Evolutionary conservation across 1,284 basidiomycete species (phyloP).

Genomic region (Cerrena zonata): DNA sequence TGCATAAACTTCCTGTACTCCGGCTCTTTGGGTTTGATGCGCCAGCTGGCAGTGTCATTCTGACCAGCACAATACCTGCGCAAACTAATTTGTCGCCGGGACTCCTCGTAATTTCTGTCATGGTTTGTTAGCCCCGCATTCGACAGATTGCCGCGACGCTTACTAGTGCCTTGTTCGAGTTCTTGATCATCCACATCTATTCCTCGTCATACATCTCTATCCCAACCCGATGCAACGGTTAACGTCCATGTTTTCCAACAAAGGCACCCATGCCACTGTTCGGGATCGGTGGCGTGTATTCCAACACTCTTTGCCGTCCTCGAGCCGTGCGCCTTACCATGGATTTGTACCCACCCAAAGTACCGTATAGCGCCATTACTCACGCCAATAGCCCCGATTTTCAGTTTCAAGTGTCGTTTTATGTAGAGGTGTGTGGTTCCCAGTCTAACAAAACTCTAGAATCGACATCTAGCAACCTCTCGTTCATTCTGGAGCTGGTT

Average conservation of each 20-base stretch:
- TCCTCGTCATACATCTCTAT: too few species aligned
- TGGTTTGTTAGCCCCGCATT: too few species aligned
- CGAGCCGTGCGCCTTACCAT: background rate
- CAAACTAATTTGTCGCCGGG: too few species aligned
- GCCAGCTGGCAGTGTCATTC: too few species aligned
- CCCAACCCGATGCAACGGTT: background rate
- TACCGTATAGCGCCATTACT: background rate
- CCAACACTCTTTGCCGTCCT: background rate
- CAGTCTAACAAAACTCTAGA: background rate
- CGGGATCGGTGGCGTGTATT: background rate
- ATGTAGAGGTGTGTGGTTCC: background rate
- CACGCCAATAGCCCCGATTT: background rate
- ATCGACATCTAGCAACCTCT: background rate
- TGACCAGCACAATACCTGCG: too few species aligned
- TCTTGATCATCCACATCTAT: too few species aligned
- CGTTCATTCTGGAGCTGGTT: background rate
- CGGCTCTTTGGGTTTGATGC: background rate
- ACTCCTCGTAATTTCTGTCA: too few species aligned
- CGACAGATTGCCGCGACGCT: background rate
- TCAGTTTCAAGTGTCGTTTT: background rate
- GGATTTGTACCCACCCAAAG: background rate
- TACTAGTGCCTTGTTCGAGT: background rate
- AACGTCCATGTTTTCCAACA: background rate
- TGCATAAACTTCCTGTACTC: background rate
- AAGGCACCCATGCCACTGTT: background rate